Percentiles rank a stretch among this genome's conserved stretches.
These are phyloP conservation scores for Termitomyces sp. DNA, from an alignment of 768 basidiomycete species.

Conservation along the genomic window DNA sequence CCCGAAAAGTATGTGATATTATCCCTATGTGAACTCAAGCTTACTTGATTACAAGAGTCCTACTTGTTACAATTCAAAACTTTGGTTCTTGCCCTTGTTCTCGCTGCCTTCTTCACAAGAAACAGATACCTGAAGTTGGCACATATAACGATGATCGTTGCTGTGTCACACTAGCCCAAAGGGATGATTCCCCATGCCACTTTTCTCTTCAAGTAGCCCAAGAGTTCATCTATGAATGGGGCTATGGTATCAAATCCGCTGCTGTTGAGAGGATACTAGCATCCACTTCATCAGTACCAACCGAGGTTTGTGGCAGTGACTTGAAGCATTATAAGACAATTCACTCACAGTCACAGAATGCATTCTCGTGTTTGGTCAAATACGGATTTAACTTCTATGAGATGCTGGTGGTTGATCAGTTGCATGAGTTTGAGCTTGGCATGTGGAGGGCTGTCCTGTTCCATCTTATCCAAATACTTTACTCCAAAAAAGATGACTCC, in stretches of 20 bases:
- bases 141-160: slow-evolving; percentile 7
- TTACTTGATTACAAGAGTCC: slow-evolving; percentile 12
- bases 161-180: slow-evolving; percentile 1
- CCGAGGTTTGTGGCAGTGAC: slow-evolving; percentile 18
- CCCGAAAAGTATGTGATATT: slow-evolving; percentile 28
- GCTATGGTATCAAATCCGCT: slow-evolving; percentile 15
- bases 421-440: slow-evolving; percentile 22
- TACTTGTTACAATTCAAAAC: slow-evolving; percentile 22
- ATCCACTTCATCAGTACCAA: slow-evolving; percentile 20
- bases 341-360: too few relatives aligned
- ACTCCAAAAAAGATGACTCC: neutral
- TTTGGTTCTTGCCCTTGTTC: slow-evolving; percentile 22
- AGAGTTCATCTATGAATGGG: slow-evolving; percentile 21
- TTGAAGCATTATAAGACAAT: too few relatives aligned
- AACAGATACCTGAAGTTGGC: slow-evolving; percentile 23
- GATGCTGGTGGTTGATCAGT: slow-evolving; percentile 20
- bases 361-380: slow-evolving; percentile 3
- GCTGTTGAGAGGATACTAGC: slow-evolving; percentile 17
- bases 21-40: neutral
- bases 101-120: slow-evolving; percentile 18
- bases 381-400: slow-evolving; percentile 17
- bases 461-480: slow-evolving; percentile 21
- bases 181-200: slow-evolving; percentile 1
- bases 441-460: slow-evolving; percentile 21
- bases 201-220: slow-evolving; percentile 16